These are phyloP conservation scores for Lepidium sativum DNA, from an alignment of 345 rosid genomes.

Conservation along the genomic window DNA sequence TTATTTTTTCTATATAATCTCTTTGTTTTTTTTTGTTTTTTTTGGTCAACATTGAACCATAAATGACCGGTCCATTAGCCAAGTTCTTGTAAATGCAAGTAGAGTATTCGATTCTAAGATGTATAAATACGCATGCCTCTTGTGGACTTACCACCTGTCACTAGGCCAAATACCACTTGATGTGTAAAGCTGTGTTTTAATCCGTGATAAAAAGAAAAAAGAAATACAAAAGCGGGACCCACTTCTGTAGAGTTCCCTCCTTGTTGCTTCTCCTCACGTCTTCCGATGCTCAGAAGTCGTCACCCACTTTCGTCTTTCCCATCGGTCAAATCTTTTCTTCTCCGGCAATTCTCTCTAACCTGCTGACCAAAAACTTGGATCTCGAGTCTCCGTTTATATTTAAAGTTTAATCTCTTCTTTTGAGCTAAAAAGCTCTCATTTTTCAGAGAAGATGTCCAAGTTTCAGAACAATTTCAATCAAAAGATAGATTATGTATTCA, in stretches of 20 bases:
- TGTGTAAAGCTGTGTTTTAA: too few species aligned
- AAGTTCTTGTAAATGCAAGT: too few species aligned
- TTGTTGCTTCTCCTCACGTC: constrained; percentile 16
- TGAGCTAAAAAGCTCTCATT: not conserved
- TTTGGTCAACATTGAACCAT: too few species aligned
- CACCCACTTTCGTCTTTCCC: not conserved
- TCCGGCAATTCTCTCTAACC: not conserved
- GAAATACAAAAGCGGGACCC: constrained; percentile 5
- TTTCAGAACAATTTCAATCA: constrained; percentile 37
- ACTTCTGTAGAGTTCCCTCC: not conserved
- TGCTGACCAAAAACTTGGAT: not conserved
- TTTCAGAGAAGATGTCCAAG: constrained; percentile 29
- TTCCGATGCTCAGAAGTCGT: not conserved
- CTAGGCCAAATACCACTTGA: too few species aligned
- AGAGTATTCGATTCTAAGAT: too few species aligned
- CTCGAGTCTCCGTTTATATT: not conserved
- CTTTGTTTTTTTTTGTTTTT: too few species aligned
- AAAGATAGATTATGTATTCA: constrained; percentile 61
- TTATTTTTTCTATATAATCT: too few species aligned
- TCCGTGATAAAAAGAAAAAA: not conserved
- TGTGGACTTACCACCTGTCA: too few species aligned
- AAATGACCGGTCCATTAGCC: too few species aligned
- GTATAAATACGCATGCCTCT: too few species aligned
- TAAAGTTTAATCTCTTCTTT: not conserved
- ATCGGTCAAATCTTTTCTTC: not conserved